Conservation (phyloP, 257 asterid species). For the Linaria vulgaris region DNA sequence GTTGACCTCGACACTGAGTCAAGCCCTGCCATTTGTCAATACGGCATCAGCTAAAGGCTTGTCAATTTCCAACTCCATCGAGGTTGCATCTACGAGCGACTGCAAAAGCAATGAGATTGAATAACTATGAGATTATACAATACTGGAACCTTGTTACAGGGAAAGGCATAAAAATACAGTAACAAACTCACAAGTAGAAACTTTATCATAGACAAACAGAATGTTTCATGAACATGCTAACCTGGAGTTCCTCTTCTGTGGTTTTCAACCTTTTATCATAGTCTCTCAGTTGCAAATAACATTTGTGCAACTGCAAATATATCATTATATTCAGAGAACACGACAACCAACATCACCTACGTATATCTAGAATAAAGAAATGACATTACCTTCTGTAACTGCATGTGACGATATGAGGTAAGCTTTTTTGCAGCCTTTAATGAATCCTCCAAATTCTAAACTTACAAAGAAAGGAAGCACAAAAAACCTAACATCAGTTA, state of each 20-base stretch:
- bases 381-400: slow-evolving; percentile 59
- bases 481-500: slow-evolving; percentile 9
- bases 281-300: slow-evolving; percentile 64
- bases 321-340: slow-evolving; percentile 20
- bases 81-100: slow-evolving; percentile 62
- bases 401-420: slow-evolving; percentile 55
- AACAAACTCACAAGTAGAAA: too few species aligned
- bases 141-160: background rate
- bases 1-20: slow-evolving; percentile 7
- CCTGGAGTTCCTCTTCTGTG: slow-evolving; percentile 81
- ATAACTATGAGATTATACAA: background rate
- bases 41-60: slow-evolving; percentile 33
- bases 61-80: slow-evolving; percentile 51
- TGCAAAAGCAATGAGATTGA: slow-evolving; percentile 35
- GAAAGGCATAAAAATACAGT: too few species aligned
- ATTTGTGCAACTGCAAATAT: slow-evolving; percentile 58
- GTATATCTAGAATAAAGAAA: slow-evolving; percentile 17
- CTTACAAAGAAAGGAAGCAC: slow-evolving; percentile 21
- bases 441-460: slow-evolving; percentile 72
- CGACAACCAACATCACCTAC: slow-evolving; percentile 3
- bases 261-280: slow-evolving; percentile 57
- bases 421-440: slow-evolving; percentile 50
- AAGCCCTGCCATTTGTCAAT: slow-evolving; percentile 41
- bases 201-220: background rate
- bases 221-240: slow-evolving; percentile 26